Percentiles rank a stretch among this genome's conserved stretches.
These are phyloP conservation scores for Tuber aestivum DNA, from an alignment of 495 filamentous ascomycete genomes.

Conservation along the genomic window DNA sequence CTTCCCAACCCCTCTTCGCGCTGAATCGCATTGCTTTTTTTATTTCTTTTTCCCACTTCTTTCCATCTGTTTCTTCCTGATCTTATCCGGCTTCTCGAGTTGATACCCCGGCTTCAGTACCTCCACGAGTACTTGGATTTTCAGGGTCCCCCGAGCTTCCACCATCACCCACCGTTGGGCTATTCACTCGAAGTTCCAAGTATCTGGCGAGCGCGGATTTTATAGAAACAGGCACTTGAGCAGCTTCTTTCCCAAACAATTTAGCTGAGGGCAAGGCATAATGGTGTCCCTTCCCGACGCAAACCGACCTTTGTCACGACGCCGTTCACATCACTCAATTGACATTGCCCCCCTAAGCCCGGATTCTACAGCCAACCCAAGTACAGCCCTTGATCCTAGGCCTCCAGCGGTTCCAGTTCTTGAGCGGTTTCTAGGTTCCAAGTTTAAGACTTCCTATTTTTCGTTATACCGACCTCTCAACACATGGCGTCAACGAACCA, in stretches of 20 bases:
- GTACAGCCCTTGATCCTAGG: neutral
- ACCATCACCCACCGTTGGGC: neutral
- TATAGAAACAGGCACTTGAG: neutral
- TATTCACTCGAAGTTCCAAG: neutral
- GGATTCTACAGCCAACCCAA: neutral
- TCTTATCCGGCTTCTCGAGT: neutral
- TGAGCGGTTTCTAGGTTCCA: constrained; percentile 9
- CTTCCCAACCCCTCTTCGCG: neutral
- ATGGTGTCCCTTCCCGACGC: neutral
- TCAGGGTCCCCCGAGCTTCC: neutral
- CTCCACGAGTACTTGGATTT: neutral
- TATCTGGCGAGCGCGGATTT: neutral
- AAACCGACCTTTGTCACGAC: constrained; percentile 4
- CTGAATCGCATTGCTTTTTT: neutral
- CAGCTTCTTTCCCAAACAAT: neutral
- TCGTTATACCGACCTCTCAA: constrained; percentile 43
- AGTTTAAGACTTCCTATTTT: constrained; percentile 43
- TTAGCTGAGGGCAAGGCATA: neutral
- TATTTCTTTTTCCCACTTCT: neutral
- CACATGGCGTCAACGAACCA: constrained; percentile 15
- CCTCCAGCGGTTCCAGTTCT: constrained; percentile 9
- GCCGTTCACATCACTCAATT: neutral
- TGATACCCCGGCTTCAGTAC: neutral
- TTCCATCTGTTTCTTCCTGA: neutral
- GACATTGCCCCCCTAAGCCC: neutral